Evolutionary conservation across 805 yeast species (phyloP), one percentile per base, ranked within the genome.

Genomic region (Ogataea kodamae): DNA sequence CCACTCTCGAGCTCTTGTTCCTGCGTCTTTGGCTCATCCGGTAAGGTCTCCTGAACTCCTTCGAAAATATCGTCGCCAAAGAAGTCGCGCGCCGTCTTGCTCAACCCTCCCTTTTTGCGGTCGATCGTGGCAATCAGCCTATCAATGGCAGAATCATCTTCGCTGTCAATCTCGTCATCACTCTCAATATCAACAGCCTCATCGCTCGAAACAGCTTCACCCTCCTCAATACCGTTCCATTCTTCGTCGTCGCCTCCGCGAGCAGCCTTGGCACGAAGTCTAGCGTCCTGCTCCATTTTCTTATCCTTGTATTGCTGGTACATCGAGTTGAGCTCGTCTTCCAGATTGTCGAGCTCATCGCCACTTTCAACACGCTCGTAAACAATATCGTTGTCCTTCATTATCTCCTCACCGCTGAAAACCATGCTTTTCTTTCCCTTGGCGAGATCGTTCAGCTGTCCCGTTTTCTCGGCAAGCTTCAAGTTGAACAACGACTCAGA

Each of bases 391-490:
- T 70, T 71, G 45, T 72, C 83, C 37, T 64, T 63, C 5, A 68
- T 62, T 21, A 71, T 43, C 35, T 77, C 85, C 33, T 76, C 76
- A 41, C 69, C 66, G 27, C 66, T 62, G 48, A 81, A 79, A 15
- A 83, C 61, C 72, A 78, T 69, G 21, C 70, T 54, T 61, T 76
- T 78, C 53, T 81, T 83, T 62, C 96, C 97, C 49, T 74, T 77
- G 9, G 83, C 77, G 31, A 89, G 63, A 21, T 81, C 78, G 34
- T 76, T 74, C 36, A 87, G 61, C 44, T 82, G 76, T 27, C 97
- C 97, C 3, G 95, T 79, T 59, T 82, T 83, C 58, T 85, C 85
- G 3, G 96, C 96, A n/a, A 74, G 63, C 52, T 78, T 81, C 56
- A 92, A 69, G 53, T 81, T 86, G 66, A 92, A 92, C 39, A 87